Evolutionary conservation across 176 grass and related monocot species (phyloP), one percentile per base, ranked within the genome.

Genomic region (Musa itinerans): DNA sequence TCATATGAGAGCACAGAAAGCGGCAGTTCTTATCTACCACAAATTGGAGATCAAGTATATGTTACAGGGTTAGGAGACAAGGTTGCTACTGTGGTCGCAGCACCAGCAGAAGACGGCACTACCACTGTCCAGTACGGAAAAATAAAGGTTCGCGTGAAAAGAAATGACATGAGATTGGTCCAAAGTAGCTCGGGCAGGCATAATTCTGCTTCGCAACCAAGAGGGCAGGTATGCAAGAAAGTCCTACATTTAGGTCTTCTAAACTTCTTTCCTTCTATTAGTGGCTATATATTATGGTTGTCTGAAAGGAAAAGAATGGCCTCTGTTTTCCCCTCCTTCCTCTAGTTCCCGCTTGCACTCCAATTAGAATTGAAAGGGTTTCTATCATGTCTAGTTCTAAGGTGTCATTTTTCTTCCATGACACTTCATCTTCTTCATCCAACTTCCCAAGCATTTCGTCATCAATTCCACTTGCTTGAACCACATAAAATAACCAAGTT

Each of bases 81-180:
- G 19, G 52, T 84, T 65, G 84, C 90, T 54, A 89, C 76, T 53
- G 81, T 92, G 77, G 79, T 86, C 50, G 90, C 89, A 50, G 79
- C 58, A 80, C 74, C 83, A 67, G 82, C 79, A 56, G 79, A 84
- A 78, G 90, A 89, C 84, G 86, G 77, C 24, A 83, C 74, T 54
- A 84, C 72, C 75, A 75, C 84, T 57, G 84, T 92, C 78, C 90
- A 89, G 54, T 92, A 92, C 81, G 86, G 86, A 57, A 92, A 89
- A 86, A 82, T 92, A 82, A 92, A 89, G 82, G 84, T 80, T 11
- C 79, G 84, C 54, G 84, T 71, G 56, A 89, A 89, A 64, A 84
- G 71, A 80, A 86, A 53, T 68, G 83, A 89, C 59, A 86, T 92
- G 80, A 89, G 84, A 62, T 78, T 89, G 81, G 79, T 86, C 19